Evolutionary conservation across 176 grass and related monocot genomes (phyloP).

Genomic region (Cenchrus americanus): DNA sequence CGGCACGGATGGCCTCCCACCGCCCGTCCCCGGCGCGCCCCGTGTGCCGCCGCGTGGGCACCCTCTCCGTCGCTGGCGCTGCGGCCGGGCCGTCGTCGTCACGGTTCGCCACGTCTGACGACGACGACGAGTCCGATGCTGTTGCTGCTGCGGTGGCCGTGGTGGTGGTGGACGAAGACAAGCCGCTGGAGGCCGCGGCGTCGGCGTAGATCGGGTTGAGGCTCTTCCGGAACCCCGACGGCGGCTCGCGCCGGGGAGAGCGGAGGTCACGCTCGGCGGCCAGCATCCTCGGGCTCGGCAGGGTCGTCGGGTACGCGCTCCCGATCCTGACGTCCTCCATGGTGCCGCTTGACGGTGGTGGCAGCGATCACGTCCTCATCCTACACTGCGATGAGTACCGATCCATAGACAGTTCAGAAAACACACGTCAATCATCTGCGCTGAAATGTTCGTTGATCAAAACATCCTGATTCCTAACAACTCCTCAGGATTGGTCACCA

Average conservation of each 20-base stretch:
- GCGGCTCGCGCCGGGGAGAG: constrained; percentile 18
- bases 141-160: not conserved
- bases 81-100: not conserved
- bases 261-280: not conserved
- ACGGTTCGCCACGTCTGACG: not conserved
- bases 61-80: not conserved
- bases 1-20: constrained; percentile 78
- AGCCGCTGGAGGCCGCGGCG: not conserved
- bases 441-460: not conserved
- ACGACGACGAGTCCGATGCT: not conserved
- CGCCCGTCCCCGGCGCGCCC: constrained; percentile 60
- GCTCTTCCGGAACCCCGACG: constrained; percentile 51
- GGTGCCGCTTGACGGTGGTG: not conserved
- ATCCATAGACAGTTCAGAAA: not conserved
- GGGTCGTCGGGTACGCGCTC: constrained; percentile 47
- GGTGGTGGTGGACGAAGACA: not conserved
- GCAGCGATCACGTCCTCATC: not conserved
- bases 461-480: not conserved
- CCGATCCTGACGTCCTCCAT: constrained; percentile 44
- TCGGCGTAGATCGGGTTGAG: constrained; percentile 46
- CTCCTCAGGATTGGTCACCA: not conserved
- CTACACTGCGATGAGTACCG: not conserved
- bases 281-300: constrained; percentile 49
- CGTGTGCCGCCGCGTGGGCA: constrained; percentile 65
- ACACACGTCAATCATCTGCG: not conserved